Evolutionary conservation across 805 yeast species (phyloP).

Genomic region (Zygoascus tannicola): DNA sequence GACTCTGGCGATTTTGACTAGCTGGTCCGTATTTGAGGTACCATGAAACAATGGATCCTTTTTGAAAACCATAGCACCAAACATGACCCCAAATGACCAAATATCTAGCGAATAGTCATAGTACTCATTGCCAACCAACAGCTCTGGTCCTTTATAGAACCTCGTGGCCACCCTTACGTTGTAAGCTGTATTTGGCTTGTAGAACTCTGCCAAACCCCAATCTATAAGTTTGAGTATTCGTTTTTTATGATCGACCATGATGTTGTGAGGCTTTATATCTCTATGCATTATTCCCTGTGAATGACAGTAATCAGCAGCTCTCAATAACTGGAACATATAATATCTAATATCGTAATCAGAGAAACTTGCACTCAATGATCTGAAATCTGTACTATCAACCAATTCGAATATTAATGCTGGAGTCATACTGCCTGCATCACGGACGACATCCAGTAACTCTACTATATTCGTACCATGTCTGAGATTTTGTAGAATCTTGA

Average conservation of each 20-base stretch:
- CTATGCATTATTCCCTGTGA: slow-evolving; percentile 93
- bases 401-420: slow-evolving; percentile 86
- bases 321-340: slow-evolving; percentile 74
- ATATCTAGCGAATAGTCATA: slow-evolving; percentile 84
- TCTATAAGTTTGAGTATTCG: slow-evolving; percentile 66
- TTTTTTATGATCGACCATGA: slow-evolving; percentile 74
- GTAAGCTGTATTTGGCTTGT: slow-evolving; percentile 82
- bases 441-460: slow-evolving; percentile 68
- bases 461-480: slow-evolving; percentile 78
- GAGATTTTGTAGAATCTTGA: slow-evolving; percentile 76
- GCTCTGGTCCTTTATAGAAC: slow-evolving; percentile 87
- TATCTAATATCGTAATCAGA: slow-evolving; percentile 64
- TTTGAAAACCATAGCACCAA: slow-evolving; percentile 80
- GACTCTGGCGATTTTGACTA: slow-evolving; percentile 81
- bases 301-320: slow-evolving; percentile 80
- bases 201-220: slow-evolving; percentile 93
- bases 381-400: slow-evolving; percentile 75
- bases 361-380: slow-evolving; percentile 76
- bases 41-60: slow-evolving; percentile 93
- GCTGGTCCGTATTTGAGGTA: slow-evolving; percentile 80
- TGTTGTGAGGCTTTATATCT: slow-evolving; percentile 89
- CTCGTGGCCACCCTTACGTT: slow-evolving; percentile 89
- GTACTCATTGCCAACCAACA: slow-evolving; percentile 68
- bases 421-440: slow-evolving; percentile 67
- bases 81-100: slow-evolving; percentile 89